Evolutionary conservation across 1,139 yeast genomes (phyloP).

Genomic region (Taphrina populina): DNA sequence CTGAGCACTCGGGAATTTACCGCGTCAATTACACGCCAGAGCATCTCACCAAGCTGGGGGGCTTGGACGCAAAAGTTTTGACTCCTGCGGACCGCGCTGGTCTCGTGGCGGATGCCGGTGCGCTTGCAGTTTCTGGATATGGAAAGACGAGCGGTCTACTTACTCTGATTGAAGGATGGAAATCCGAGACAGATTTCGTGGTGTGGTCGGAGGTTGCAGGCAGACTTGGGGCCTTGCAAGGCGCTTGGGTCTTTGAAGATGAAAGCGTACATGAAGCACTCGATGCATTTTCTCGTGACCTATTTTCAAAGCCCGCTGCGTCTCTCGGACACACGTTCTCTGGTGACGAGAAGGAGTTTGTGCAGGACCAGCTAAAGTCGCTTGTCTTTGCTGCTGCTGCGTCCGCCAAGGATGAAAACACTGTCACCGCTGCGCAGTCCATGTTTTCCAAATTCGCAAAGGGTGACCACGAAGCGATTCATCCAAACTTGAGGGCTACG

Average conservation of each 20-base stretch:
- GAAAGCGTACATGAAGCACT: conserved; percentile 57
- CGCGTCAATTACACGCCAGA: conserved; percentile 73
- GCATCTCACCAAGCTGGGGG: conserved; percentile 69
- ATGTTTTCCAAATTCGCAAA: conserved; percentile 59
- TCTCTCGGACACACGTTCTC: conserved; percentile 69
- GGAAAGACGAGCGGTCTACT: conserved; percentile 66
- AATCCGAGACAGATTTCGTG: conserved; percentile 63
- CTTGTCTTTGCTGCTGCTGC: conserved; percentile 70
- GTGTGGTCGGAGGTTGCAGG: conserved; percentile 74
- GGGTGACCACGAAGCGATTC: conserved; percentile 70
- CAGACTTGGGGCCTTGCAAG: conserved; percentile 56
- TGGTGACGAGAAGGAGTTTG: conserved; percentile 63
- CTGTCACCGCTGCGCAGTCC: conserved; percentile 55
- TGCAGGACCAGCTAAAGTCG: conserved; percentile 67
- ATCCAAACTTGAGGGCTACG: conserved; percentile 75
- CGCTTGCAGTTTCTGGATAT: conserved; percentile 71
- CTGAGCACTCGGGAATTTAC: conserved; percentile 79
- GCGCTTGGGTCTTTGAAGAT: conserved; percentile 71
- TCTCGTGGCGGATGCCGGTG: conserved; percentile 75
- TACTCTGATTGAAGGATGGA: conserved; percentile 66
- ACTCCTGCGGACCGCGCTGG: conserved; percentile 84
- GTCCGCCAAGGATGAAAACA: conserved; percentile 57
- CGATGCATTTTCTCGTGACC: conserved; percentile 57
- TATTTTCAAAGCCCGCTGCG: conserved; percentile 60
- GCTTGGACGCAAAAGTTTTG: conserved; percentile 54